These are phyloP conservation scores for Penicillium pancosmium DNA, from an alignment of 495 filamentous ascomycete species.

Conservation along the genomic window DNA sequence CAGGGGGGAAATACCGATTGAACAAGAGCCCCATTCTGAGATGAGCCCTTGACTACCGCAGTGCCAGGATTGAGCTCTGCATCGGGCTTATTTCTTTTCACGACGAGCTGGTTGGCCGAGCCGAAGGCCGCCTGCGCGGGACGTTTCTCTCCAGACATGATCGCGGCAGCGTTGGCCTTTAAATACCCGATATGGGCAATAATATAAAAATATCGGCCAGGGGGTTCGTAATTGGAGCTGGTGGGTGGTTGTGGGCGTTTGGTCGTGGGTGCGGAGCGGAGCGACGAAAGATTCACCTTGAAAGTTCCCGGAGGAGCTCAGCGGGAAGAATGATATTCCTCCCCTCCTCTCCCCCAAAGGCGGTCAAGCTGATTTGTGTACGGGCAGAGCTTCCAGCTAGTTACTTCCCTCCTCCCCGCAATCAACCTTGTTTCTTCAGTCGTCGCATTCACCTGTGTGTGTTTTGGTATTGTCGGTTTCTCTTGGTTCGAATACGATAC, in stretches of 20 bases:
- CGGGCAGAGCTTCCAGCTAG: constrained; percentile 27
- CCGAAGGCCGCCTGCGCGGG: constrained; percentile 79
- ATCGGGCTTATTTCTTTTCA: constrained; percentile 83
- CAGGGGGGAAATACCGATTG: constrained; percentile 63
- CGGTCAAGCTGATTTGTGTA: constrained; percentile 26
- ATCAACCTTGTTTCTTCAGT: constrained; percentile 16
- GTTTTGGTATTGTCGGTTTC: neutral
- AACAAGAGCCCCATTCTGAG: constrained; percentile 73
- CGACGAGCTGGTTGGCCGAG: constrained; percentile 72
- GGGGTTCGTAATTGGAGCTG: constrained; percentile 1
- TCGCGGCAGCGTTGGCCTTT: constrained; percentile 8
- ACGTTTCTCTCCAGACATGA: constrained; percentile 88
- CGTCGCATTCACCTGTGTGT: constrained; percentile 17
- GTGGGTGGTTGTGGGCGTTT: constrained; percentile 3
- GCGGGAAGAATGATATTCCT: constrained; percentile 38
- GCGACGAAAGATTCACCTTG: constrained; percentile 25
- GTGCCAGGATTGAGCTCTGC: constrained; percentile 64
- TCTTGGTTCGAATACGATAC: neutral
- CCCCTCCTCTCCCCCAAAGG: constrained; percentile 13
- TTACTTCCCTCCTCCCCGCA: constrained; percentile 29
- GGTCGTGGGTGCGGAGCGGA: constrained; percentile 3
- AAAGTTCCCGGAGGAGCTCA: constrained; percentile 13
- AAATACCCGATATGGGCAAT: too few relatives aligned
- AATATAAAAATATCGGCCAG: neutral
- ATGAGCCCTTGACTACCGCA: constrained; percentile 65